These are phyloP conservation scores for Penicillium manginii DNA, from an alignment of 495 filamentous ascomycete species.

Conservation along the genomic window DNA sequence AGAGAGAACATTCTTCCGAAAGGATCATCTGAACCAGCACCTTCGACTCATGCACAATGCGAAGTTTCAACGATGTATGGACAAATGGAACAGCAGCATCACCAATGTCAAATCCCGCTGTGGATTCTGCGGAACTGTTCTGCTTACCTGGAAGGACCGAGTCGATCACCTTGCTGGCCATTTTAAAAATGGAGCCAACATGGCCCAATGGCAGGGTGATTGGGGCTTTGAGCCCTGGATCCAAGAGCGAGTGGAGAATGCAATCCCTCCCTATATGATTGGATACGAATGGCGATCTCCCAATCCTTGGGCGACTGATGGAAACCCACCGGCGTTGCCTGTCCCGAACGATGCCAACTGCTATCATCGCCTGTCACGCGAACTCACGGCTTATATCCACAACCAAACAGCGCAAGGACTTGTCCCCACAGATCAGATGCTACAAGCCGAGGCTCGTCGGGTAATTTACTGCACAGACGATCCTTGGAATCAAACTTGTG, in stretches of 20 bases:
- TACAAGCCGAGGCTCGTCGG: constrained; percentile 65
- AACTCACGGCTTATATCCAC: constrained; percentile 60
- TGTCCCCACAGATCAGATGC: constrained; percentile 60
- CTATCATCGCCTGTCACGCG: constrained; percentile 56
- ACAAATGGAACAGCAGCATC: constrained; percentile 75
- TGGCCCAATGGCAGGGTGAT: constrained; percentile 79
- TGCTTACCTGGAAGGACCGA: constrained; percentile 73
- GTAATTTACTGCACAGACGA: constrained; percentile 70
- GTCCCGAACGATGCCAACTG: constrained; percentile 47
- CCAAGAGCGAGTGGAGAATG: constrained; percentile 70
- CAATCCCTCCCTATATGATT: constrained; percentile 65
- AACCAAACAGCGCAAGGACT: constrained; percentile 51
- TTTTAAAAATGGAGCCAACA: constrained; percentile 72
- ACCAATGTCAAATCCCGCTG: constrained; percentile 72
- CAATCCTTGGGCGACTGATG: constrained; percentile 40
- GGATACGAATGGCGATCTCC: constrained; percentile 43
- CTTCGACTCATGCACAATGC: constrained; percentile 77
- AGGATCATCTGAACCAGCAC: constrained; percentile 87
- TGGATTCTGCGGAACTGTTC: constrained; percentile 68
- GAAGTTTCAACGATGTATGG: constrained; percentile 72
- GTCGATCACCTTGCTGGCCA: constrained; percentile 74
- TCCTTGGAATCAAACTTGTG: constrained; percentile 72
- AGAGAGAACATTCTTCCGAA: constrained; percentile 83
- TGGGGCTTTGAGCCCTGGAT: constrained; percentile 77
- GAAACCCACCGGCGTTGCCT: constrained; percentile 22